Base-by-base conservation (phyloP, 1,284 basidiomycete genomes). In the Salmacisia buchloeana region DNA sequence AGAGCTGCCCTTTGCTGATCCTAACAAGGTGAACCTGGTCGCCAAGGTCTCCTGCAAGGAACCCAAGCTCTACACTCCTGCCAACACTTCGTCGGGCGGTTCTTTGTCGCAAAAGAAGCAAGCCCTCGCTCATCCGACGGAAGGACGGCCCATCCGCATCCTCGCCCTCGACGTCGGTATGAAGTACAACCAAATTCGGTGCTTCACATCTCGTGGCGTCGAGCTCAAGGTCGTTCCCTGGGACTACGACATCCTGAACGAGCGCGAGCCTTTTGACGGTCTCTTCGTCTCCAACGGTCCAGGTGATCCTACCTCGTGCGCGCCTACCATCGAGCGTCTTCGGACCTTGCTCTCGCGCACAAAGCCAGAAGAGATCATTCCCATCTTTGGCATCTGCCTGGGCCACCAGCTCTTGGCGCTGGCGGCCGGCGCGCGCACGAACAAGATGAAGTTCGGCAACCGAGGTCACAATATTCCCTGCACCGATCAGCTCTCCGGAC, bases 381-480 rank as follows among this genome's bases (percentile, higher is more conserved):
- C 96, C 36, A 90, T 99, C 77, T 99, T 98, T 76, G 96, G 96
- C 82, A 98, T 99, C 79, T 99, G 96, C 84, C 87, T 98, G 43
- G 96, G 96, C 58, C 96, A 99, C 81, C 96, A 99, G 82, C 85
- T 99, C 33, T 86, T 99, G 67, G 92, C 94, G 4, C 86, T 97
- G 63, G 96, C 96, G 43, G 90, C 91, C 3, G 96, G 96, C 56
- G 94, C 93, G 9, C 86, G 85, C 67, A 98, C 96, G 7, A 90
- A 89, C 58, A 98, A 98, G 83, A 97, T 98, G 91, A 97, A 97
- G 84, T 98, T 97, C 81, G 96, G 96, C 63, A 98, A 98, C 81
- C 91, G 96, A 71, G 96, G 96, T 13, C 93, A 97, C 81, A 99
- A 99, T 82, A 92, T 98, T 76, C 96, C 96, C 3, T 98, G 94